These are phyloP conservation scores for Thalassiosira livingstoniorum DNA, from an alignment of 352 stramenopile species.

Conservation along the genomic window DNA sequence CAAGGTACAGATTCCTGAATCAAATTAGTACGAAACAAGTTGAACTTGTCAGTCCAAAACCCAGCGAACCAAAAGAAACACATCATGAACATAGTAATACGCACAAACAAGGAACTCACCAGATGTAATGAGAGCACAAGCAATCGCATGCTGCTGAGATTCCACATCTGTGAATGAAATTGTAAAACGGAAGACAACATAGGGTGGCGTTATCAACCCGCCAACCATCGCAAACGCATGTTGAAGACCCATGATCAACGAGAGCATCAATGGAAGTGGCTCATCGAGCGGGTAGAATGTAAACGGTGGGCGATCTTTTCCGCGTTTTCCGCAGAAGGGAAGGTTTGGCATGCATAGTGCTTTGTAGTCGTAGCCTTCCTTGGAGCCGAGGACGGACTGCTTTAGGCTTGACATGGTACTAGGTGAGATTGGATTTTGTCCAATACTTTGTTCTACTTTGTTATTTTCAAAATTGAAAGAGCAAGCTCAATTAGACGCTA, in stretches of 20 bases:
- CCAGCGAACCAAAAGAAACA: too few species aligned
- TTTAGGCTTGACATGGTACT: conserved; percentile 49
- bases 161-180: conserved; percentile 61
- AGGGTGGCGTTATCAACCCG: conserved; percentile 77
- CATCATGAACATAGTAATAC: too few species aligned
- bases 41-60: too few species aligned
- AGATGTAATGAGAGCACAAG: conserved; percentile 73
- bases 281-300: conserved; percentile 74
- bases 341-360: conserved; percentile 67
- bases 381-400: conserved; percentile 54
- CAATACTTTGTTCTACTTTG: too few species aligned
- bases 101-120: too few species aligned
- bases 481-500: too few species aligned
- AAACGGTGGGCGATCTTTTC: conserved; percentile 24
- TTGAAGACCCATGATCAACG: conserved; percentile 80
- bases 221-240: conserved; percentile 85
- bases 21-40: too few species aligned
- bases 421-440: too few species aligned
- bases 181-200: conserved; percentile 73
- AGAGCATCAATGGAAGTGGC: conserved; percentile 68
- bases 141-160: conserved; percentile 76
- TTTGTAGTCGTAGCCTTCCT: conserved; percentile 63
- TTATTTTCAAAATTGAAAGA: too few species aligned
- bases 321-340: conserved; percentile 41
- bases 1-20: conserved; percentile 73